Conservation (phyloP, 805 yeast species). For the Clavispora asparagi region DNA sequence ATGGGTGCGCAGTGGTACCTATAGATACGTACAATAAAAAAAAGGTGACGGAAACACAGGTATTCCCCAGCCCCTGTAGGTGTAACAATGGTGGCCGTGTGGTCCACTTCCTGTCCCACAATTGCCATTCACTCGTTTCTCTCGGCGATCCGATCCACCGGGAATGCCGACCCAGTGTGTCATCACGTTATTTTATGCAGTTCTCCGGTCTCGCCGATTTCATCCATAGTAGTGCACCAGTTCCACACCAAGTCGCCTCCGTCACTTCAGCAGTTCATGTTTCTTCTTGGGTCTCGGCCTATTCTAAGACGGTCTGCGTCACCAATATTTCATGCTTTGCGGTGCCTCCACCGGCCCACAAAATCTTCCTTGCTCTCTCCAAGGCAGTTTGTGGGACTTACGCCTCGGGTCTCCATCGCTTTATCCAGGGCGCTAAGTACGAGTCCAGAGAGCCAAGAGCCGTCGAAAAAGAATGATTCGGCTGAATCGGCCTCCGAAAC, state of each 20-base stretch:
- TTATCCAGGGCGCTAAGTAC: not conserved
- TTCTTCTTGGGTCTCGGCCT: not conserved
- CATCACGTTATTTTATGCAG: not conserved
- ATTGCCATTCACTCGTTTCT: no score
- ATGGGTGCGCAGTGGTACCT: no score
- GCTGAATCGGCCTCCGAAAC: not conserved
- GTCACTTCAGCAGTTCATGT: not conserved
- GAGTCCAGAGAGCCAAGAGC: not conserved
- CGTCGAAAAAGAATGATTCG: not conserved
- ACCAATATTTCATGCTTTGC: not conserved
- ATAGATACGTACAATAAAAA: no score
- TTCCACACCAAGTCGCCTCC: not conserved
- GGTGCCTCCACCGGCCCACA: not conserved
- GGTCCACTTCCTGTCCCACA: no score
- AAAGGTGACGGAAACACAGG: no score
- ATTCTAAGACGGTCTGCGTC: not conserved
- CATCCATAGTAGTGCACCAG: not conserved
- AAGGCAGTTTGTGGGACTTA: not conserved
- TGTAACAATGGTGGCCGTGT: no score
- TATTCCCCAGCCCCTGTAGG: no score
- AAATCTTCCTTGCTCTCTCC: not conserved
- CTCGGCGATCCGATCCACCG: no score
- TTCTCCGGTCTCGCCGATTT: not conserved
- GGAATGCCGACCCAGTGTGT: no score
- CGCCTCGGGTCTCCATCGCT: not conserved